A percentile compares a stretch with the other conserved stretches of the same genome.
Conservation (phyloP, 176 grass and related monocot genomes). For the Miscanthus lutarioriparius region DNA sequence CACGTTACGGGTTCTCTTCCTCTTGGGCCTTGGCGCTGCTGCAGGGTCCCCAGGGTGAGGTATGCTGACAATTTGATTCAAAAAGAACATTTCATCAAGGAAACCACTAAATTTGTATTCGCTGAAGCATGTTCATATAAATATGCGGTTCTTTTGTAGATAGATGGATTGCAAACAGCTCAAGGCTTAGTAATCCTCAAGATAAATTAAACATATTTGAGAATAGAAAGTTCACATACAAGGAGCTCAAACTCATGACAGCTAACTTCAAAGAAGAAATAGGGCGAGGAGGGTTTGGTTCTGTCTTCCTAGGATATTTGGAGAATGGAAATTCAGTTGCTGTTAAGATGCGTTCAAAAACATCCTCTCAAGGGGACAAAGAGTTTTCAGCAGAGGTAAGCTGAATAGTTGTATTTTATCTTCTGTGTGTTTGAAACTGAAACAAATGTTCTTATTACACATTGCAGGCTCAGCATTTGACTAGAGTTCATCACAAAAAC, state of each 20-base stretch:
- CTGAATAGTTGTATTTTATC: no score
- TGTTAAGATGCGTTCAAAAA: constrained; percentile 52
- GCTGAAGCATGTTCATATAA: no score
- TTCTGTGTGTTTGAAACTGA: background rate
- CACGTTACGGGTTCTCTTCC: no score
- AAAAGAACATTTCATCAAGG: no score
- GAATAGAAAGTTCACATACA: constrained; percentile 40
- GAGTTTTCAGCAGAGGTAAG: constrained; percentile 64
- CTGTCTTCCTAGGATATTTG: constrained; percentile 44
- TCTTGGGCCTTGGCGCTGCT: no score
- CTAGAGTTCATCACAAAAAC: constrained; percentile 64
- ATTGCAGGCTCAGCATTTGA: constrained; percentile 53
- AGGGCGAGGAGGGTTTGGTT: constrained; percentile 54
- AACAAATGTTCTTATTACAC: background rate
- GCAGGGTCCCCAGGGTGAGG: no score
- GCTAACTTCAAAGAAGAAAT: constrained; percentile 38
- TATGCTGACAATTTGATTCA: no score
- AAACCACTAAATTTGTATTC: no score
- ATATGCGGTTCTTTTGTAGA: no score
- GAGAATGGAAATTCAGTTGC: constrained; percentile 65
- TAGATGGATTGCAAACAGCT: background rate
- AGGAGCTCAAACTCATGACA: constrained; percentile 44
- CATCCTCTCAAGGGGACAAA: constrained; percentile 45
- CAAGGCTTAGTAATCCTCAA: background rate
- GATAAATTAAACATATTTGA: background rate